Base-by-base conservation (phyloP, 306 rosid species). In the Casuarina glauca region DNA sequence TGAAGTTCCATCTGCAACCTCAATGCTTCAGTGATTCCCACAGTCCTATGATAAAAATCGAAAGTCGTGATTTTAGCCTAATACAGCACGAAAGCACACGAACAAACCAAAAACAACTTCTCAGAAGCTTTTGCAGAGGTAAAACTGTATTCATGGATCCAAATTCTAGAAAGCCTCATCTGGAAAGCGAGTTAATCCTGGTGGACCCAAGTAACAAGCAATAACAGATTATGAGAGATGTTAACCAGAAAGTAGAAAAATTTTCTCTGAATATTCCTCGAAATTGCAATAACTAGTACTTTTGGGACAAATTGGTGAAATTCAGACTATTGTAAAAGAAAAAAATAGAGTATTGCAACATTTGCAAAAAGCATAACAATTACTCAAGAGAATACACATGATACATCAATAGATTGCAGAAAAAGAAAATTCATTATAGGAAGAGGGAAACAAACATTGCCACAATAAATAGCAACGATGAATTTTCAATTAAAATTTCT, bases 1-100 rank as follows among this genome's bases (percentile, higher is more conserved):
- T 95, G 99, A 85, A 95, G 96, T 76, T 95, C 99, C 88, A 95
- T 91, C 82, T 95, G 99, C 85, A 95, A 84, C 66, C 94, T 87
- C 88, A 95, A 84, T 48, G 99, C 93, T 81, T 93, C 99, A 10
- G 97, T 91, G 78, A 95, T 93, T 48, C 94, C 99, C 82, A 84
- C 74, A 80, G 90, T 86, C 92, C 99, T 91, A 89, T 45, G 41
- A 76, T 69, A 69, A 70, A 75, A 78, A 39, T 49, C 11, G 60
- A 63, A 79, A 61, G 66, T 4, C 77, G 72, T 15, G 13, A 58
- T 35, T 51, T 61, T 6, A 68, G 76, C 69, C 48, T 45, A 52
- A 64, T 11, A 52, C 63, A 57, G 38, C 39, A 20, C 26, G 36
- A 57, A 13, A 20, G 63, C 63, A 57, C 15, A 8, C 20, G 20